Conservation (phyloP, 768 basidiomycete genomes). For the Termitomyces sp. region DNA sequence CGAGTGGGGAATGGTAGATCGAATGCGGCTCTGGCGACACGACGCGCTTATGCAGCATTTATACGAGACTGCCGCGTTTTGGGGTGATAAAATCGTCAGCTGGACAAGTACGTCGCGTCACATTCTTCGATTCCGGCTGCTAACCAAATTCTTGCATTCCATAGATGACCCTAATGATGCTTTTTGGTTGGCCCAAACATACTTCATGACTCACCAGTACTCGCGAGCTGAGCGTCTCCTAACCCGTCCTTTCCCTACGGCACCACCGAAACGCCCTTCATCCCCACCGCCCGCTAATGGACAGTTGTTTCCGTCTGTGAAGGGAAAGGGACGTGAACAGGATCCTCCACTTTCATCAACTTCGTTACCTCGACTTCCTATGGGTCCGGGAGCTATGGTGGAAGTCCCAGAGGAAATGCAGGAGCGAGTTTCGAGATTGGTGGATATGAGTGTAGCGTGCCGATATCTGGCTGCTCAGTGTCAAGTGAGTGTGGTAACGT, state of each 20-base stretch:
- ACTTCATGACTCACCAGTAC: constrained; percentile 95
- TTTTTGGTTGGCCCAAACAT: constrained; percentile 98
- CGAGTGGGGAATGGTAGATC: constrained; percentile 87
- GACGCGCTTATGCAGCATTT: constrained; percentile 99
- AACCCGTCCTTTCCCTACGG: constrained; percentile 75
- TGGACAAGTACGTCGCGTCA: constrained; percentile 80
- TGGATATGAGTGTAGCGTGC: constrained; percentile 94
- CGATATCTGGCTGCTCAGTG: constrained; percentile 97
- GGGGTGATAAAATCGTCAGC: constrained; percentile 95
- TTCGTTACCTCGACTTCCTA: constrained; percentile 54
- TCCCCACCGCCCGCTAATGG: constrained; percentile 37
- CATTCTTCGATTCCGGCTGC: background rate
- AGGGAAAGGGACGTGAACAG: constrained; percentile 64
- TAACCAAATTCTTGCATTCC: constrained; percentile 1
- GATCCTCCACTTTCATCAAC: constrained; percentile 30
- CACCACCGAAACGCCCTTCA: constrained; percentile 36
- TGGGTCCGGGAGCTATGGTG: constrained; percentile 69
- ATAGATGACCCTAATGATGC: constrained; percentile 95
- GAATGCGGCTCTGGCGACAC: constrained; percentile 96
- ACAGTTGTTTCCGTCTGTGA: constrained; percentile 32
- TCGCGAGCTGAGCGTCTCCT: constrained; percentile 90
- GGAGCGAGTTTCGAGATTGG: constrained; percentile 68
- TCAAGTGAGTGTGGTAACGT: constrained; percentile 46
- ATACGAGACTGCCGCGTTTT: constrained; percentile 95
- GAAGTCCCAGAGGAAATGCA: constrained; percentile 64